Percentiles rank a stretch among this genome's conserved stretches.
phyloP scores from a whole-genome alignment of 1,284 basidiomycete genomes.

The Trichosporon coremiiforme region DNA sequence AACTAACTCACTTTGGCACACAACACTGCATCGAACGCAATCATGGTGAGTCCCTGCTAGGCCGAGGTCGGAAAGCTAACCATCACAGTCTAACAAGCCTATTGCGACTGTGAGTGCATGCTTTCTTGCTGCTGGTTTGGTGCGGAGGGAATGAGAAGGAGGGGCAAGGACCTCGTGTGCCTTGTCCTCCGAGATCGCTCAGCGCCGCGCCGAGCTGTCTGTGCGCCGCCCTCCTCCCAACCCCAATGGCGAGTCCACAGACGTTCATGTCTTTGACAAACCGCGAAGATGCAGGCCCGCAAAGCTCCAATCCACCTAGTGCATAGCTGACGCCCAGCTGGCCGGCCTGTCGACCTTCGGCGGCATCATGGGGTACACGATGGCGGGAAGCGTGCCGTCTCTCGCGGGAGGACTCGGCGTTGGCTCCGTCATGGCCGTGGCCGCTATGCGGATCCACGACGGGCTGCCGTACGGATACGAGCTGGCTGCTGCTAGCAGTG shows the following conservation, averaged over 20 bases:
- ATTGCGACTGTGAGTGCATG: constrained; percentile 18
- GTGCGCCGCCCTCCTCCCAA: not conserved
- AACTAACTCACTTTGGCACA: not conserved
- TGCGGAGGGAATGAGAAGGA: not conserved
- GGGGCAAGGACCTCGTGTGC: constrained; percentile 1
- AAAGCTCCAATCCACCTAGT: too few species aligned
- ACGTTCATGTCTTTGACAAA: too few species aligned
- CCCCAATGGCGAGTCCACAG: too few species aligned
- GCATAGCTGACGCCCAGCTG: constrained; percentile 1
- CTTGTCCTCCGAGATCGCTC: not conserved
- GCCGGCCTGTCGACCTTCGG: constrained; percentile 35
- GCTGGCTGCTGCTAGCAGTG: constrained; percentile 36
- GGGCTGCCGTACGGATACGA: constrained; percentile 41
- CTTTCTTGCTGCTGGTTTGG: not conserved
- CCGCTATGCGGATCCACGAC: constrained; percentile 47
- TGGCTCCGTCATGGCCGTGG: constrained; percentile 41
- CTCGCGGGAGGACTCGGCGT: constrained; percentile 41
- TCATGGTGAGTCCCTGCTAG: constrained; percentile 5
- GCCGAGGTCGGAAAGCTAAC: too few species aligned
- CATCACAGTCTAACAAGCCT: not conserved
- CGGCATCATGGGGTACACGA: constrained; percentile 44
- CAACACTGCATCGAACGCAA: not conserved
- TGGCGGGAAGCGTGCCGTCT: constrained; percentile 38
- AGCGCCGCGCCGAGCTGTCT: not conserved
- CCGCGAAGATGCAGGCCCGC: too few species aligned